Conservation (phyloP, 768 basidiomycete genomes). For the Boletellus sp. region DNA sequence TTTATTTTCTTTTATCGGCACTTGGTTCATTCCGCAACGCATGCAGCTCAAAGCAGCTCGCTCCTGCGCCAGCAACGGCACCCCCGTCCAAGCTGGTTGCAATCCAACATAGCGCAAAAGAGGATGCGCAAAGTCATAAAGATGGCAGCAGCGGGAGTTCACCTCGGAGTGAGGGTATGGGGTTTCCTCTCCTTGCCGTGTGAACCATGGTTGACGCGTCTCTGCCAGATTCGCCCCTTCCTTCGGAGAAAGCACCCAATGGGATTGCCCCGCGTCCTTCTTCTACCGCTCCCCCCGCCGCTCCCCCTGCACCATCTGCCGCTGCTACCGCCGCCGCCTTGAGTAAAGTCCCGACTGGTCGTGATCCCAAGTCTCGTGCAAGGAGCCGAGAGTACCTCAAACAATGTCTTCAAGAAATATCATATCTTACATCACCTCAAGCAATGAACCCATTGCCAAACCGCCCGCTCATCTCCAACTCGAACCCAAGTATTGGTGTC, state of each 20-base stretch:
- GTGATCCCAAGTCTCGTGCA: slow-evolving; percentile 94
- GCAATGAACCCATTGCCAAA: slow-evolving; percentile 96
- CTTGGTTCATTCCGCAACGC: not conserved
- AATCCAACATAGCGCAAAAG: slow-evolving; percentile 63
- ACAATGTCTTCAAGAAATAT: slow-evolving; percentile 98
- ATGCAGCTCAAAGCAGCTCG: slow-evolving; percentile 75
- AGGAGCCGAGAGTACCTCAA: slow-evolving; percentile 96
- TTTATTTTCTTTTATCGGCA: slow-evolving; percentile 18
- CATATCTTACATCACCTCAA: slow-evolving; percentile 93
- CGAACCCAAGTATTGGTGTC: slow-evolving; percentile 30
- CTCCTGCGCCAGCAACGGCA: slow-evolving; percentile 49
- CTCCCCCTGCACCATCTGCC: slow-evolving; percentile 31
- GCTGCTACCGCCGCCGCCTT: slow-evolving; percentile 45
- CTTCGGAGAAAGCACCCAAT: slow-evolving; percentile 66
- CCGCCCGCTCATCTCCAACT: slow-evolving; percentile 63
- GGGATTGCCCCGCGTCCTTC: slow-evolving; percentile 52
- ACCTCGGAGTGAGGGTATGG: slow-evolving; percentile 76
- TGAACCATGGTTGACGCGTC: slow-evolving; percentile 5
- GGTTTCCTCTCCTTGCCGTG: not conserved
- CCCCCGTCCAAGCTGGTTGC: slow-evolving; percentile 64
- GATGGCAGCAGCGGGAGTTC: slow-evolving; percentile 80
- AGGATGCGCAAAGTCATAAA: slow-evolving; percentile 69
- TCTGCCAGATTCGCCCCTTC: slow-evolving; percentile 66
- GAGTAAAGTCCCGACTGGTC: slow-evolving; percentile 72
- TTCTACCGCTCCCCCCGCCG: slow-evolving; percentile 42